Evolutionary conservation across 352 stramenopile species (phyloP), one percentile per base, ranked within the genome.

Genomic region (Pythium oligandrum): DNA sequence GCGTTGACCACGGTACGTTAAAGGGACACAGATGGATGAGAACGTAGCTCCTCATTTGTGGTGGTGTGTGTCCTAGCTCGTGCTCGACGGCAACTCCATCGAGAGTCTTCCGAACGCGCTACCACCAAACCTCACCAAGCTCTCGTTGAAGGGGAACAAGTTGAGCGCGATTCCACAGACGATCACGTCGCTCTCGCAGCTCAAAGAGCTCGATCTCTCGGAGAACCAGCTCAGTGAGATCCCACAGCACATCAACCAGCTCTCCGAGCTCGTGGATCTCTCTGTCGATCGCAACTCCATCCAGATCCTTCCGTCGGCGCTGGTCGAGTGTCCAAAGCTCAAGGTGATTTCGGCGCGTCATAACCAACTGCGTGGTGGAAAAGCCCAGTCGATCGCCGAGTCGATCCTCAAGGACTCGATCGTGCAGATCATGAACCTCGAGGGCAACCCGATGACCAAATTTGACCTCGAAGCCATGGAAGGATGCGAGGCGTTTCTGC

Each of bases 361-460:
- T 32, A 94, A 94, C 50, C 51, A 47, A 6, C 64, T 94, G 33
- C 40, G 55, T 1, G 71, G 70, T 2, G 40, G 40, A 0, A 46
- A 35, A 4, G 44, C 57, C 5, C 80, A 89, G 43, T 58, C 68
- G 26, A 88, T 94, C 49, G 73, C 82, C 33, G 57, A 43, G 5
- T 70, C 80, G 51, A 53, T 94, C 30, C 62, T 94, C 40, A 59
- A 70, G 37, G 37, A 43, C 17, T 91, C 82, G 38, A 50, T n/a
- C 11, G 75, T 94, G 31, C 74, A 94, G 42, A 85, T 93, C 44
- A 73, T 94, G 70, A 88, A 94, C 48, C 56, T 94, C 17, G 82
- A 94, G 47, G 72, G 82, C 6, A 93, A 94, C 52, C 71, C 78
- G 0, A 74, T 94, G 71, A 88, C 51, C 31, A 94, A 94, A 55